These are phyloP conservation scores for Monosporozyma siamensis DNA, from an alignment of 805 yeast species.

Conservation along the genomic window DNA sequence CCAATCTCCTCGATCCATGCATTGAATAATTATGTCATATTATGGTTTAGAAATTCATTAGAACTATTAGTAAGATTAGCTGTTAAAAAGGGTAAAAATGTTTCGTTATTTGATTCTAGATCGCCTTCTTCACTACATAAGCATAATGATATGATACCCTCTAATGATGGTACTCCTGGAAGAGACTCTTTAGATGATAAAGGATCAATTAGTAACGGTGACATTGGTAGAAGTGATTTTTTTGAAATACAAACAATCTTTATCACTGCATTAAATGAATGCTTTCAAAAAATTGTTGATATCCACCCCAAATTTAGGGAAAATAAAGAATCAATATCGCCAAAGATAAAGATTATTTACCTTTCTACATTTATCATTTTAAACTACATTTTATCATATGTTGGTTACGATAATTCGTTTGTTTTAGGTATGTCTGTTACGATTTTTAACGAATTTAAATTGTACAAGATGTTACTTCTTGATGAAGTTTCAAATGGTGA, in stretches of 20 bases:
- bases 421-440: constrained; percentile 46
- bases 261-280: constrained; percentile 25
- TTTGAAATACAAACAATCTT: constrained; percentile 21
- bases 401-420: constrained; percentile 52
- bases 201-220: not conserved
- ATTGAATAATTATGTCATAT: constrained; percentile 24
- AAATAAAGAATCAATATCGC: constrained; percentile 21
- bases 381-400: constrained; percentile 48
- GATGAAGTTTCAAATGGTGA: constrained; percentile 1
- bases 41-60: constrained; percentile 28
- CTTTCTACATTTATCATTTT: constrained; percentile 34
- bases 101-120: constrained; percentile 11
- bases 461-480: constrained; percentile 33
- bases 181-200: constrained; percentile 1
- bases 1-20: constrained; percentile 26
- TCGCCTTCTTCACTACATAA: constrained; percentile 1
- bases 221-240: constrained; percentile 8
- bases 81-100: constrained; percentile 12
- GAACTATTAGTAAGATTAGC: constrained; percentile 26
- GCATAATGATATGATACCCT: not conserved
- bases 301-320: constrained; percentile 26
- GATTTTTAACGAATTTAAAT: constrained; percentile 49
- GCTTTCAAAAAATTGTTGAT: constrained; percentile 26
- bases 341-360: constrained; percentile 29
- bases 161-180: constrained; percentile 3